Conservation (phyloP, 2,329 filamentous ascomycete species). For the Xylariales sp. region DNA sequence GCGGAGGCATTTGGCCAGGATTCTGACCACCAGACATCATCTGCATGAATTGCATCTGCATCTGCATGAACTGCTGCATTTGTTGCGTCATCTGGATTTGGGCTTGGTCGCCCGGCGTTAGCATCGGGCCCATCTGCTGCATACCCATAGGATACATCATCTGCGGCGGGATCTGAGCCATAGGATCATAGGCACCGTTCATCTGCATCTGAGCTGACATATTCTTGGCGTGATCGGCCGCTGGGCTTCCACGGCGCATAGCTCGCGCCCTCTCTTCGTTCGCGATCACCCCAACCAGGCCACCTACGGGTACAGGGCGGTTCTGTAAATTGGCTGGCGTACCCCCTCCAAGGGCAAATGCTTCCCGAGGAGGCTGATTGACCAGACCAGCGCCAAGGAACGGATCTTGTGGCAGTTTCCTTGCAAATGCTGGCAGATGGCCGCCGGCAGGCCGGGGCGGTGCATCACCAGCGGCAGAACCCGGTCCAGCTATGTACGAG, state of each 20-base stretch:
- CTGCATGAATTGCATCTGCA: conserved; percentile 94
- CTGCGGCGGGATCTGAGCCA: conserved; percentile 43
- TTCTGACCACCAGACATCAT: conserved; percentile 57
- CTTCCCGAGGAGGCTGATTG: conserved; percentile 68
- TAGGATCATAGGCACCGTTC: conserved; percentile 40
- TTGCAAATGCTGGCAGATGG: conserved; percentile 74
- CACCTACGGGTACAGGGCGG: conserved; percentile 59
- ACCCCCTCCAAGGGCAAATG: conserved; percentile 64
- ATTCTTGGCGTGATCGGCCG: conserved; percentile 41
- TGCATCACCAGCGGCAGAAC: conserved; percentile 53
- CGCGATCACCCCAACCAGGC: conserved; percentile 83
- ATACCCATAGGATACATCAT: conserved; percentile 41
- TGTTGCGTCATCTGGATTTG: conserved; percentile 79
- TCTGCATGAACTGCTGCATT: conserved; percentile 85
- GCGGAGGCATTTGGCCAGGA: conserved; percentile 16
- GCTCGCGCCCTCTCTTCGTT: conserved; percentile 77
- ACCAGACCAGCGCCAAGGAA: conserved; percentile 78
- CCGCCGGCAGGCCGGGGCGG: conserved; percentile 28
- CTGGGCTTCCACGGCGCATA: conserved; percentile 73
- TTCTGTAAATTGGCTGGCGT: conserved; percentile 33
- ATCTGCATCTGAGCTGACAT: conserved; percentile 23
- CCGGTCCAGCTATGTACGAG: conserved; percentile 44
- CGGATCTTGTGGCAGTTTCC: conserved; percentile 77
- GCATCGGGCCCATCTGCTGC: conserved; percentile 27
- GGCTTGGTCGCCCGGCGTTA: conserved; percentile 63